Evolutionary conservation across 768 basidiomycete genomes (phyloP).

Genomic region (Phaeotremella skinneri): DNA sequence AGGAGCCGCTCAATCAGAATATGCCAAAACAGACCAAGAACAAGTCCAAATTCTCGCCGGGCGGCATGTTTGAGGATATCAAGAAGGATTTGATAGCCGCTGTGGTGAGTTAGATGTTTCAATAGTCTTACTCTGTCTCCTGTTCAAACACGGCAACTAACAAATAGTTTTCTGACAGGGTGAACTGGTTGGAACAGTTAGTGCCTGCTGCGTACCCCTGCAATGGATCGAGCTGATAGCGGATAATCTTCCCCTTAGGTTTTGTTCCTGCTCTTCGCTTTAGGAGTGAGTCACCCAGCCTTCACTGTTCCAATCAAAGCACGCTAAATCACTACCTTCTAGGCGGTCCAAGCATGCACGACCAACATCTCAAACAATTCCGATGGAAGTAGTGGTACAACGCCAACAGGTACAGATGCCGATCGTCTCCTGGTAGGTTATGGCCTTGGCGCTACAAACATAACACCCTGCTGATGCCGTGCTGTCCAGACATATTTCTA

Average conservation of each 20-base stretch:
- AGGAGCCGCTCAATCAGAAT: neutral
- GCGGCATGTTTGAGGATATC: constrained; percentile 17
- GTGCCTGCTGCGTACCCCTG: neutral
- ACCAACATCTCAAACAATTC: constrained; percentile 23
- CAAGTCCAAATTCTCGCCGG: neutral
- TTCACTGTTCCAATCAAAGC: neutral
- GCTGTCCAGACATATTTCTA: constrained; percentile 34
- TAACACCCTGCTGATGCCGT: neutral
- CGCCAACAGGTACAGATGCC: constrained; percentile 20
- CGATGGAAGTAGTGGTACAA: constrained; percentile 13
- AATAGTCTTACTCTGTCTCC: neutral
- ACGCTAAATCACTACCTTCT: neutral
- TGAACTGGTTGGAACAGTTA: constrained; percentile 1
- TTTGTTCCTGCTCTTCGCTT: constrained; percentile 42
- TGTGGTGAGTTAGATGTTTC: constrained; percentile 26
- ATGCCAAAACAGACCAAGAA: constrained; percentile 3
- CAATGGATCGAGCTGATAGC: no score
- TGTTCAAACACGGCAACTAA: neutral
- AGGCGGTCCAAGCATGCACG: constrained; percentile 39
- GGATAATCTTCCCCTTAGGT: constrained; percentile 16
- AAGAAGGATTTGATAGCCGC: constrained; percentile 23
- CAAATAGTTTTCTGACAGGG: neutral
- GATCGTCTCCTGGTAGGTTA: constrained; percentile 24
- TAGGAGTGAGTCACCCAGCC: constrained; percentile 32
- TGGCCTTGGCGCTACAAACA: neutral